Base-by-base conservation (phyloP, 257 asterid genomes). In the Nicotiana otophora region DNA sequence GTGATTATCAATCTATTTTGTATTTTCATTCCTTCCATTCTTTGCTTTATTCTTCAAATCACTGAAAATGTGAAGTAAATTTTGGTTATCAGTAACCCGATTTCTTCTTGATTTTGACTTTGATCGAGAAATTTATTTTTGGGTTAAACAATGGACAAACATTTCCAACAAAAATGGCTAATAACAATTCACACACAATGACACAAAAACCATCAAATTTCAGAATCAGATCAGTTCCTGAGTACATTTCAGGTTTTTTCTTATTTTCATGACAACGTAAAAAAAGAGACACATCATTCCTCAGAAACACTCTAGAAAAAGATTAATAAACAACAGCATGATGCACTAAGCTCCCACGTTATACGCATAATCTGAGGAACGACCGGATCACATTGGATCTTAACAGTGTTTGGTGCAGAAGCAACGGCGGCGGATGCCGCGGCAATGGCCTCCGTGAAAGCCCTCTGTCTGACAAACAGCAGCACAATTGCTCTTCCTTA, bases 401-500 rank as follows among this genome's bases (percentile, higher is more conserved):
- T 72, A 72, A 31, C 79, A 74, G 8, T 14, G 39, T 74, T 48
- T 74, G 5, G 79, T 48, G 4, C 79, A 74, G 15, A 74, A 74
- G 79, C 79, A 74, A 74, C 62, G 79, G 0, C 61, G 79, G 0
- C 79, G 79, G 11, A 12, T 0, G 0, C 79, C 79, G 4, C 23
- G 79, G 4, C 79, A 74, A 2, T 7, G 61, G 34, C 79, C 79
- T 3, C 70, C 78, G 4, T 7, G 11, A 34, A 82, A 82, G 10
- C 84, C 81, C 5, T 82, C 84, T 1, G 81, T 82, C 28, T 82
- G 55, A 48, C 84, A 82, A 23, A 82, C 80, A 23, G 48, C 2
- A 70, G 34, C 81, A 70, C 84, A 82, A 5, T 82, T 82, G 34
- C n/a, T 60, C 68, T 82, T 70, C 11, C 81, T 69, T 1, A 70